Conservation (phyloP, 345 rosid genomes). For the Eutrema japonicum region DNA sequence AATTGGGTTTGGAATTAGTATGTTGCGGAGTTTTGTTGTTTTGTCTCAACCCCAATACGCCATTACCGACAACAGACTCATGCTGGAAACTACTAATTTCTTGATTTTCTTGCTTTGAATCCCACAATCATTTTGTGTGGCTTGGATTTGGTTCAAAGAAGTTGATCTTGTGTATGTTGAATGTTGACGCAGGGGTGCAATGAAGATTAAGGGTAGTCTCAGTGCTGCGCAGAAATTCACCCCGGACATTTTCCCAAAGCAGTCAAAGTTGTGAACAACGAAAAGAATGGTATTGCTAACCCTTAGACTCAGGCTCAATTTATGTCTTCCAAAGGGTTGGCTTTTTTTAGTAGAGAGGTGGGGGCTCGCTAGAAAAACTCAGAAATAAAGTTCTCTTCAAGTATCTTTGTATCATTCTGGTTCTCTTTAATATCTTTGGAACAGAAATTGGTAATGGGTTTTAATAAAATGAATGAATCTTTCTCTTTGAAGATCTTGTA, state of each 20-base stretch:
- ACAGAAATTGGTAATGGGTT: slow-evolving; percentile 20
- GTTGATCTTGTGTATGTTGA: slow-evolving; percentile 20
- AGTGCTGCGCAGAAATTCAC: slow-evolving; percentile 95
- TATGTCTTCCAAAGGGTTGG: slow-evolving; percentile 32
- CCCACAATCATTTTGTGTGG: not conserved
- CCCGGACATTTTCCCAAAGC: slow-evolving; percentile 97
- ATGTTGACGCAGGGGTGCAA: slow-evolving; percentile 68
- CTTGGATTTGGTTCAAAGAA: slow-evolving; percentile 5
- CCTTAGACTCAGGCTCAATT: slow-evolving; percentile 30
- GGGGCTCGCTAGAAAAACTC: slow-evolving; percentile 18
- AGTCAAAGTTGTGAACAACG: slow-evolving; percentile 74
- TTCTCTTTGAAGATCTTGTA: not conserved
- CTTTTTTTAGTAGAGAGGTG: slow-evolving; percentile 16
- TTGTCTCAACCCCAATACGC: too few relatives aligned
- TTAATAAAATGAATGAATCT: slow-evolving; percentile 28
- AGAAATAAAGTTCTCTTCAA: slow-evolving; percentile 32
- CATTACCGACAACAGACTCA: not conserved
- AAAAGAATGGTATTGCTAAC: slow-evolving; percentile 28
- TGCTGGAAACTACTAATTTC: not conserved
- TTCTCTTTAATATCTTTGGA: not conserved
- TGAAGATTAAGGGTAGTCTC: slow-evolving; percentile 96
- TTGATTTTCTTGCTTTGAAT: not conserved
- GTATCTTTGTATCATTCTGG: slow-evolving; percentile 19
- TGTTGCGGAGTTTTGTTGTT: not conserved
- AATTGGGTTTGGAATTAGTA: not conserved